phyloP scores from a whole-genome alignment of 2,329 filamentous ascomycete species.

The Apiospora marii region DNA sequence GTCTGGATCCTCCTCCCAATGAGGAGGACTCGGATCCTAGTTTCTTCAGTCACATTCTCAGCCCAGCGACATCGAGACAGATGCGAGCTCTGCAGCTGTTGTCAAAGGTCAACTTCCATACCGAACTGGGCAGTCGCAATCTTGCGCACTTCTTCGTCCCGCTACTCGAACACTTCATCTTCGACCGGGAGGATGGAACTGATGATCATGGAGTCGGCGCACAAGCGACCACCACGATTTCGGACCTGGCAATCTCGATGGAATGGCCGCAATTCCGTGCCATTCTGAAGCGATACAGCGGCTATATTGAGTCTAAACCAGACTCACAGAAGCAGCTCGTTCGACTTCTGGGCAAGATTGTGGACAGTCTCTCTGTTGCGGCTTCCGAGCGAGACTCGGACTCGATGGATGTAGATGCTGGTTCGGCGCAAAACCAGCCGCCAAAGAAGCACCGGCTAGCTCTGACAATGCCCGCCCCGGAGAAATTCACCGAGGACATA shows the following conservation, averaged over 20 bases:
- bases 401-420: slow-evolving; percentile 52
- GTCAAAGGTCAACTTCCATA: slow-evolving; percentile 69
- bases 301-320: slow-evolving; percentile 81
- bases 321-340: slow-evolving; percentile 88
- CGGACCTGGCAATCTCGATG: slow-evolving; percentile 75
- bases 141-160: slow-evolving; percentile 89
- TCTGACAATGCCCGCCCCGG: slow-evolving; percentile 69
- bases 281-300: slow-evolving; percentile 82
- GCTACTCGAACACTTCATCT: slow-evolving; percentile 92
- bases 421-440: slow-evolving; percentile 32
- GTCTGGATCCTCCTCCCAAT: slow-evolving; percentile 66
- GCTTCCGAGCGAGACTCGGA: slow-evolving; percentile 48
- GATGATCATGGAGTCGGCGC: slow-evolving; percentile 89
- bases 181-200: slow-evolving; percentile 74
- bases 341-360: slow-evolving; percentile 79
- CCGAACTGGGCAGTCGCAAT: slow-evolving; percentile 76
- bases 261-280: slow-evolving; percentile 93
- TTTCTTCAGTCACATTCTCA: slow-evolving; percentile 93
- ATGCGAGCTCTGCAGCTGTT: slow-evolving; percentile 83
- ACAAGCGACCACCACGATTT: slow-evolving; percentile 84
- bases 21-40: slow-evolving; percentile 72
- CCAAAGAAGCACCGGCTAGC: slow-evolving; percentile 58
- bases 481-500: slow-evolving; percentile 77
- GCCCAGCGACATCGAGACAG: slow-evolving; percentile 87
- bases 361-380: slow-evolving; percentile 75